Evolutionary conservation across 805 yeast genomes (phyloP), one percentile per base, ranked within the genome.

Genomic region (Lachancea dasiensis): DNA sequence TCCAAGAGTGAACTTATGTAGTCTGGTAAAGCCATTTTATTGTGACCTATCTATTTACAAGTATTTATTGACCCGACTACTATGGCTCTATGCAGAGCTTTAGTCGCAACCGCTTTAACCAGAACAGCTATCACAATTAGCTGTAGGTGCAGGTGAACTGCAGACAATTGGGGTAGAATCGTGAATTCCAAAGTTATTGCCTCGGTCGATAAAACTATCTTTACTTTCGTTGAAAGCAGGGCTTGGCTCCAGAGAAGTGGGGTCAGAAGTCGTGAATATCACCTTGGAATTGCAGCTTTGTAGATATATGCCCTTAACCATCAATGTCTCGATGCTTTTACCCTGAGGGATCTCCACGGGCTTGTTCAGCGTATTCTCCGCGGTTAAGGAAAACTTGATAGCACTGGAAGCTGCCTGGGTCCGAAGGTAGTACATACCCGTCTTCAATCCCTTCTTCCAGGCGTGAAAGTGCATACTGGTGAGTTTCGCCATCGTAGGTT

Each of bases 331-430:
- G 6, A 27, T 27, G 18, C 46, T 47, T 5, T 39, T 27, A 4
- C 46, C 22, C 36, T 47, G 45, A 17, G 49, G 50, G 19, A 39
- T 28, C 2, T 27, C 43, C 6, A 38, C 41, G 38, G 79, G 78
- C 40, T 81, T 77, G 75, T 68, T 45, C 22, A 51, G 55, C 20
- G 59, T 59, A 44, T 81, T 52, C 86, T 69, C 55, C 75, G 67
- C 58, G 50, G 76, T 84, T 36, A 81, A 69, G 11, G 89, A 82
- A 61, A 87, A 90, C 67, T 90, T 94, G 60, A 90, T 90, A 34
- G 97, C 96, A 34, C 95, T 83, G 24, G 95, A 76, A 20, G 97
- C 97, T 41, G 97, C 95, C 70, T 86, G 95, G 3, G 97, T 87
- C 64, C 97, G 79, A 62, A 89, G 70, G 62, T 89, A 89, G 70